Evolutionary conservation across 768 basidiomycete species (phyloP).

Genomic region (Leccinellum luteum): DNA sequence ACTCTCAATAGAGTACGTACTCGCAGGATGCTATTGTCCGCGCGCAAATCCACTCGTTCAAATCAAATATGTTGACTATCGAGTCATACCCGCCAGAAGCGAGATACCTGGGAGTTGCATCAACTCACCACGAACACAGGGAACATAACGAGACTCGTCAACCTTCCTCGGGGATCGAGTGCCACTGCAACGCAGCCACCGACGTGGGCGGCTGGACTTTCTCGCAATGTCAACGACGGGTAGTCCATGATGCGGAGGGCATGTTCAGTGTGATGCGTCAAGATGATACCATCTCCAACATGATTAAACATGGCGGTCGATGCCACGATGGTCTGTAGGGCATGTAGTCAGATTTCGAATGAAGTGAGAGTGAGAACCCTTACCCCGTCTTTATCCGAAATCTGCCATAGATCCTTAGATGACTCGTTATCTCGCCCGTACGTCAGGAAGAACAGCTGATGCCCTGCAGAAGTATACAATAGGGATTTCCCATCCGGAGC

Average conservation of each 20-base stretch:
- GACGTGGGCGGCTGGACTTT: slow-evolving; percentile 71
- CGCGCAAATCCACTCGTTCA: slow-evolving; percentile 76
- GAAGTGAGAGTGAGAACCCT: not conserved
- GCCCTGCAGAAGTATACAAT: slow-evolving; percentile 58
- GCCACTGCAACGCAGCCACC: slow-evolving; percentile 77
- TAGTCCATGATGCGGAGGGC: slow-evolving; percentile 68
- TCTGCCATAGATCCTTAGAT: slow-evolving; percentile 49
- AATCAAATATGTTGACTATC: slow-evolving; percentile 79
- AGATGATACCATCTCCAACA: slow-evolving; percentile 65
- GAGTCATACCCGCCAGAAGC: slow-evolving; percentile 81
- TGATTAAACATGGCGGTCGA: slow-evolving; percentile 78
- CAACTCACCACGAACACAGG: not conserved
- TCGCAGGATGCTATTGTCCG: slow-evolving; percentile 79
- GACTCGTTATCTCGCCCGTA: slow-evolving; percentile 53
- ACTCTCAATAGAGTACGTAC: slow-evolving; percentile 41
- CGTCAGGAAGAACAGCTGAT: slow-evolving; percentile 61
- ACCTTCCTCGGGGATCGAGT: slow-evolving; percentile 78
- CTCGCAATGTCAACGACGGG: slow-evolving; percentile 55
- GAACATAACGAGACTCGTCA: slow-evolving; percentile 2
- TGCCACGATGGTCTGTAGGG: slow-evolving; percentile 43
- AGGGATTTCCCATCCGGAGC: slow-evolving; percentile 69
- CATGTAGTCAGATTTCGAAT: not conserved
- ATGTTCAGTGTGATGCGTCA: slow-evolving; percentile 62
- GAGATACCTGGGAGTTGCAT: slow-evolving; percentile 50
- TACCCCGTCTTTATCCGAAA: slow-evolving; percentile 33